Evolutionary conservation across 306 rosid species (phyloP), one percentile per base, ranked within the genome.

Genomic region (Cucurbita moschata): DNA sequence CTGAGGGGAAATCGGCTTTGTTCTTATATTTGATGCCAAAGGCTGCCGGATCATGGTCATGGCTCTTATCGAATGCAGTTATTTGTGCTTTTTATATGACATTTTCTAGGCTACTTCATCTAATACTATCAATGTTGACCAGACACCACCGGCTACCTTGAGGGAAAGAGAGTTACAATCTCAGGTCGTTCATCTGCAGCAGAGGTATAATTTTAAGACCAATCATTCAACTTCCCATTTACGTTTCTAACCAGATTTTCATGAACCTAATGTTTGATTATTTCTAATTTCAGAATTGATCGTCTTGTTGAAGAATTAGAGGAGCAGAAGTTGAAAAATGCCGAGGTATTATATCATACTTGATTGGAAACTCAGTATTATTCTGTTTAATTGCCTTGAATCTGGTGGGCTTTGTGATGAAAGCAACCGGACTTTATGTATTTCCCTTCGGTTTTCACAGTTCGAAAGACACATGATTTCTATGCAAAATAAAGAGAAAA

Each of bases 301-400:
- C 83, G 77, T 73, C 88, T 91, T 54, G 86, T 65, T 26, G 97
- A 91, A 75, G 92, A 90, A 79, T 79, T 91, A 77, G 96, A 86
- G 78, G 85, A 85, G 79, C 97, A 89, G 74, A 94, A 86, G 82
- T 75, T 85, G 88, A 94, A 86, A 86, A 94, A 89, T 77, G 81
- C 84, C 43, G 90, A 89, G 97, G 99, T 90, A 44, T 21, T 3
- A 8, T 59, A 16, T 26, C 26, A 38, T 37, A 16, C 18, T 47
- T 42, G 30, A 58, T 9, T 74, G 52, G n/a, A 74, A 26, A 46
- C 54, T 46, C 58, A 30, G 30, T 56, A 13, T 68, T 13, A 14
- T 59, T 73, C 11, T 49, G 58, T 49, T 30, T 23, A 9, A 26
- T 49, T 49, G 15, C 51, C 51, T 47, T 47, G 13, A 50, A 49